Base-by-base conservation (phyloP, 2,329 filamentous ascomycete genomes). In the Claviceps monticola region DNA sequence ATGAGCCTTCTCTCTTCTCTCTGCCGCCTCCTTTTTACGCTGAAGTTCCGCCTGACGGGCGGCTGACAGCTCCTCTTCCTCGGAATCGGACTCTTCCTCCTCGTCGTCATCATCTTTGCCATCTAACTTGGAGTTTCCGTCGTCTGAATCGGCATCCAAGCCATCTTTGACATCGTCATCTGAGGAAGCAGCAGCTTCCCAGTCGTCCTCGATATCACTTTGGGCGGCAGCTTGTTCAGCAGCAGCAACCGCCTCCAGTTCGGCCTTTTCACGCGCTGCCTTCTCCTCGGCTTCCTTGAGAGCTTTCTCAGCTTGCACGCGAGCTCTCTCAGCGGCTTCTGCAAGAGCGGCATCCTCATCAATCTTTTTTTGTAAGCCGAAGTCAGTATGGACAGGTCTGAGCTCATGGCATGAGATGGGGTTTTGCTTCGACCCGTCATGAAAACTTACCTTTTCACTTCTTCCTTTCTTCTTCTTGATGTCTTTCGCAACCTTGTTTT, bases 81-180 rank as follows among this genome's bases (percentile, higher is more conserved):
- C 71, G 3, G 59, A 62, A 4, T 64, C 62, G n/a, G 54, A 56
- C 2, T 62, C 62, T 1, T 64, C 60, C 0, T 66, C 61, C 1
- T 59, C 60, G 23, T 62, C 57, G 1, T 63, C 60, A 0, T 66
- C 49, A 8, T 62, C 60, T 2, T 52, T 54, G 43, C 60, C 58
- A 52, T 60, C 59, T 9, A 53, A 34, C 26, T 62, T 59, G 19
- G 57, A 60, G 7, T 58, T 68, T 60, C 89, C 86, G 6, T 87
- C 84, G 48, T 87, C 86, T 2, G 82, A 83, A 51, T 88, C 85
- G 37, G 86, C 89, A 65, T 97, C 91, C 91, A 91, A 97, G 72
- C 84, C 91, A 58, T 96, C 91, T 70, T 96, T 96, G 62, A 95
- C 77, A 54, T 85, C 83, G 16, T 86, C 80, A 47, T 57, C 59